Base-by-base conservation (phyloP, 2,329 filamentous ascomycete genomes). In the Fusarium secorum region DNA sequence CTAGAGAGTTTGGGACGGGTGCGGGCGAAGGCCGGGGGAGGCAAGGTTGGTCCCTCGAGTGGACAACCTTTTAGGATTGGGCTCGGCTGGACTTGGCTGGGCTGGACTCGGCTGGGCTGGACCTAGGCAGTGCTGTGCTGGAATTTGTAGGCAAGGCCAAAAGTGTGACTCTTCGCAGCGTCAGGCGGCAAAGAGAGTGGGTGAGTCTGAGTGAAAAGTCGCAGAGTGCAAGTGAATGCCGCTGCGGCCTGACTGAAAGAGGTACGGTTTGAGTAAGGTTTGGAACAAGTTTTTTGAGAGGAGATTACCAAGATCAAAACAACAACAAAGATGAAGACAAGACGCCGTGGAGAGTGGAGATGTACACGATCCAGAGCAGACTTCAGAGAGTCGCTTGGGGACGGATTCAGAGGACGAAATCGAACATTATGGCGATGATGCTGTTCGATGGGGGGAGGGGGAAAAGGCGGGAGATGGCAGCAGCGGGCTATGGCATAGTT, bases 151-250 rank as follows among this genome's bases (percentile, higher is more conserved):
- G 51, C 65, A 59, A 63, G 55, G 55, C 55, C 59, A 54, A 66
- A 69, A 55, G 60, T 64, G 54, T 67, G 61, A 64, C 62, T 72
- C 60, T 72, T 67, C 49, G 55, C 46, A 64, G 33, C 64, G 68
- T 71, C 68, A 64, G 68, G 68, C 64, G 73, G 53, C 68, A 71
- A 69, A 69, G 69, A 67, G 53, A 61, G 45, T 22, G 45, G 48
- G 60, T 54, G 53, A 68, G 51, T 68, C 65, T 66, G 69, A 55
- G 39, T 54, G 62, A 60, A 75, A 69, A 64, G 75, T 80, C 82
- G 81, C 81, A 85, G 81, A 83, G 83, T 81, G 81, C 84, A 85
- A 85, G 81, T 83, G 78, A 85, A 85, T 85, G 84, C 81, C 83
- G 83, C 83, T 82, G 82, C 80, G 79, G 78, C 75, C 74, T 74